Percentiles rank a stretch among this genome's conserved stretches.
These are phyloP conservation scores for Flaveria floridana DNA, from an alignment of 140 eudicot genomes.

Conservation along the genomic window DNA sequence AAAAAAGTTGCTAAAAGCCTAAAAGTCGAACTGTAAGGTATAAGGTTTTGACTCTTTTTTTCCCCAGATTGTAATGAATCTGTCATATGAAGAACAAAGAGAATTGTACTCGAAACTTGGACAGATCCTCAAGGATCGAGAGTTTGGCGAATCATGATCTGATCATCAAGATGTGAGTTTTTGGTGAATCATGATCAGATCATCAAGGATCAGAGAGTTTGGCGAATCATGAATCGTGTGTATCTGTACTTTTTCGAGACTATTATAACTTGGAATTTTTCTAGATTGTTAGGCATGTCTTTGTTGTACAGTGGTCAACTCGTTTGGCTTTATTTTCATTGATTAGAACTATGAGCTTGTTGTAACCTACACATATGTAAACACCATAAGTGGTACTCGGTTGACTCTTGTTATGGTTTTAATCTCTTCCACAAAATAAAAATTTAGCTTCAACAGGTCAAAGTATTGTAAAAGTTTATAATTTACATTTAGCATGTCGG, in stretches of 20 bases:
- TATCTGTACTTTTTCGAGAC: slow-evolving; percentile 19
- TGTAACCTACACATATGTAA: slow-evolving; percentile 14
- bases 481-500: no score
- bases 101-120: slow-evolving; percentile 36
- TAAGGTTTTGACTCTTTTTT: slow-evolving; percentile 2
- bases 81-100: slow-evolving; percentile 31
- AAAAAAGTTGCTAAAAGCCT: neutral
- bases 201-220: slow-evolving; percentile 30
- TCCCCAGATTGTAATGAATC: slow-evolving; percentile 34
- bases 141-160: slow-evolving; percentile 30
- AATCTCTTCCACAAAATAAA: neutral
- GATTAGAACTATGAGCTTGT: slow-evolving; percentile 20
- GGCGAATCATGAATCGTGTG: slow-evolving; percentile 25
- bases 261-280: neutral
- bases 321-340: slow-evolving; percentile 3
- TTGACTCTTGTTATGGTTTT: neutral
- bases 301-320: slow-evolving; percentile 16
- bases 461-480: neutral
- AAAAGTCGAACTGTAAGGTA: neutral
- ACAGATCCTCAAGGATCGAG: slow-evolving; percentile 30
- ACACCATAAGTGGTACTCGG: neutral
- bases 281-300: slow-evolving; percentile 17
- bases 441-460: neutral
- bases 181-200: slow-evolving; percentile 25
- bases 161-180: neutral